Evolutionary conservation across 2,329 filamentous ascomycete species (phyloP), one percentile per base, ranked within the genome.

Genomic region (Botrytis fragariae): DNA sequence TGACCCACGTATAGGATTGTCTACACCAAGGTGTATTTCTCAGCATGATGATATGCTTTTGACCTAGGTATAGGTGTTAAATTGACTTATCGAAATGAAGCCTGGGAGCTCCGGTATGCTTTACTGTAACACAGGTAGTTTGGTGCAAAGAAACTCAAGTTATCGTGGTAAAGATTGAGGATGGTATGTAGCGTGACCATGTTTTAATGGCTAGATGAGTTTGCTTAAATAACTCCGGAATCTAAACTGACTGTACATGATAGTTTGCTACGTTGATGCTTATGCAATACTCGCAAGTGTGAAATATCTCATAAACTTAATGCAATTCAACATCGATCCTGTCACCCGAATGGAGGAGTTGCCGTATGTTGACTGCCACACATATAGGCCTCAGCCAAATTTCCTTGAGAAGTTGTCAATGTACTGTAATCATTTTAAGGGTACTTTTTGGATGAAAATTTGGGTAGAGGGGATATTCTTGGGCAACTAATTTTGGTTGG

Each of bases 401-500:
- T 51, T n/a, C 25, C 48, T 51, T 0, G 10, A 51, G n/a, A 51
- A 51, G 1, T 14, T 10, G 10, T 4, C 22, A 51, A 51, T 2
- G 1, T 25, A 14, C 25, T n/a, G 0, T n/a, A 1, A 25, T 51
- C 0, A 12, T 25, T 5, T 51, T n/a, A 1, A 12, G 6, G 12
- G 12, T 0, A 3, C 5, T 0, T 57, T 29, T 20, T 20, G 8
- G n/a, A 32, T 1, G 39, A 42, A 32, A 4, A 5, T 45, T 18
- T 3, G 4, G 0, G 44, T 3, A 7, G 18, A 45, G 0, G 44
- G 1, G 9, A 8, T 9, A 51, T 12, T 12, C 10, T n/a, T 6
- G 0, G 1, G 3, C 4, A 51, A 5, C 4, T 3, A 1, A 4
- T n/a, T 51, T 4, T 51, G 4, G 9, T 9, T n/a, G 22, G 0